Conservation (phyloP, 257 asterid species). For the Galeopsis tetrahit region DNA sequence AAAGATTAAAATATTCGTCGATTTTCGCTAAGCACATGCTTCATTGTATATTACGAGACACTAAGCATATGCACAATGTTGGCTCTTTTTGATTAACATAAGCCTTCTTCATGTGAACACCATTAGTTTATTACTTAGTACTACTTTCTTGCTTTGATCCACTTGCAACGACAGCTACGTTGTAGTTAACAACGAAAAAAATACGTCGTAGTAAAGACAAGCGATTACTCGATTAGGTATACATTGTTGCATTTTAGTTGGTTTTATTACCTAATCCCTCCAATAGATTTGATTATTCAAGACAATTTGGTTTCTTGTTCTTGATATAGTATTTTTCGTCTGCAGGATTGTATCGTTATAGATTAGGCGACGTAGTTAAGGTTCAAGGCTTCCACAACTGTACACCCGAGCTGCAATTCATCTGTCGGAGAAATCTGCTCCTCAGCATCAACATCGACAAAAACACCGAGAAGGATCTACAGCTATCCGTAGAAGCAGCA, state of each 20-base stretch:
- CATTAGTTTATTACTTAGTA: not conserved
- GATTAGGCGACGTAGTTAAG: constrained; percentile 86
- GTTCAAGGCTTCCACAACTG: constrained; percentile 83
- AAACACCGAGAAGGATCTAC: constrained; percentile 90
- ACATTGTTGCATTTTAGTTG: not conserved
- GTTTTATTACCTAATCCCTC: not conserved
- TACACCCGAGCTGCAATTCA: constrained; percentile 85
- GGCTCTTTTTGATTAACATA: constrained; percentile 6
- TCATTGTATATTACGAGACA: constrained; percentile 29
- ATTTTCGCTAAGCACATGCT: constrained; percentile 27
- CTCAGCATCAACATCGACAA: constrained; percentile 91
- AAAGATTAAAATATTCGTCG: constrained; percentile 12
- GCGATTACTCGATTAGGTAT: constrained; percentile 3
- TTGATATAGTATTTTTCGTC: not conserved
- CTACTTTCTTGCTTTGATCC: constrained; percentile 2
- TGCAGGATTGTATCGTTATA: constrained; percentile 90
- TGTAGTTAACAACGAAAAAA: too few relatives aligned
- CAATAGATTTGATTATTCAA: not conserved
- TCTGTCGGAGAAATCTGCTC: constrained; percentile 85
- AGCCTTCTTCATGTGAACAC: not conserved
- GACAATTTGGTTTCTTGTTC: too few relatives aligned
- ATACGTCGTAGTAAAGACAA: too few relatives aligned
- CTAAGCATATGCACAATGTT: constrained; percentile 4
- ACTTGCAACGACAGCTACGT: not conserved
- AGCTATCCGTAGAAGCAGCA: constrained; percentile 81